Base-by-base conservation (phyloP, 805 yeast species). In the Nakazawaea wickerhamii region DNA sequence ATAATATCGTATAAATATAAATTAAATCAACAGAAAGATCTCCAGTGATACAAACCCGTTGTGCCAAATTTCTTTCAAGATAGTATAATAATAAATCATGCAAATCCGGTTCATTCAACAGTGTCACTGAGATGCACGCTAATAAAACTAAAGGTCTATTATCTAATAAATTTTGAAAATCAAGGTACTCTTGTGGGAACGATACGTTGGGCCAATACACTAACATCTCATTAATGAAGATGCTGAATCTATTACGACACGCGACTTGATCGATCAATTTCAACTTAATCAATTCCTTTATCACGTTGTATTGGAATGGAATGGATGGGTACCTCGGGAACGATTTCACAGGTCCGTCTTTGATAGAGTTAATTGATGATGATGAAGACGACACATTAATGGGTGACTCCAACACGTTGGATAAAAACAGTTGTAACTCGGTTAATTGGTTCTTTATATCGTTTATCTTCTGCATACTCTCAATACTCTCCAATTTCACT, bases 161-260 rank as follows among this genome's bases (percentile, higher is more conserved):
- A 17, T 66, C 66, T 10, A 67, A 36, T 15, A 73, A 48, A 53
- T 61, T 61, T 14, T 71, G 68, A 47, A 65, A 73, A 13, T 64
- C 57, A 1, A 34, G 18, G 23, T 61, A 61, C 30, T 52, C 45
- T 0, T 41, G 25, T 0, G 79, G 70, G 23, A 75, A 54, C 13
- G 74, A 61, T 3, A 72, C 59, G 32, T 71, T 61, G 7, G 81
- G 81, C 67, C 74, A 75, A 51, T 59, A 72, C 10, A 67, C 60
- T 13, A 70, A 51, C 57, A 74, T 60, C 10, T 67, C 61, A 6
- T 57, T 37, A 11, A 62, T 50, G 47, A 74, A 75, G 38, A 49
- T 57, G 5, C 53, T 47, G 41, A 54, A 65, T 48, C 73, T 59
- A 11, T 47, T 42, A 21, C 54, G 53, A 2, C 71, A 63, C 26